A percentile compares a stretch with the other conserved stretches of the same genome.
Conservation (phyloP, 2,329 filamentous ascomycete genomes). For the Colletotrichum gloeosporioides region DNA sequence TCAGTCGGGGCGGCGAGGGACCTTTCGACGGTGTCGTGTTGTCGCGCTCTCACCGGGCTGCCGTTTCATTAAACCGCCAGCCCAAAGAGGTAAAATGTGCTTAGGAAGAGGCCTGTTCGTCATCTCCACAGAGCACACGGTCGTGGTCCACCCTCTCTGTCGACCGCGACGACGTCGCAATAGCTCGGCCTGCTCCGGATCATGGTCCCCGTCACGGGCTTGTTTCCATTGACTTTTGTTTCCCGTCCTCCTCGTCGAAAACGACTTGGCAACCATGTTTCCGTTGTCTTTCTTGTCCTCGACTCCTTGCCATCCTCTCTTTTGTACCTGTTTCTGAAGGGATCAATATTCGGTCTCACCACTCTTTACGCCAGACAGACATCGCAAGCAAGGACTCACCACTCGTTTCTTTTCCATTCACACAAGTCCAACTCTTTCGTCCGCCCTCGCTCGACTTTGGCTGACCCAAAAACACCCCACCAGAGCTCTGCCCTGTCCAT, state of each 20-base stretch:
- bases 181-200: slow-evolving; percentile 18
- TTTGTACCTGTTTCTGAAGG: slow-evolving; percentile 11
- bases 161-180: slow-evolving; percentile 16
- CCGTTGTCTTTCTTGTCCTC: background rate
- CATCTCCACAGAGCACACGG: slow-evolving; percentile 18
- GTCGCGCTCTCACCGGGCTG: slow-evolving; percentile 10
- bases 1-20: background rate
- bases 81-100: slow-evolving; percentile 9
- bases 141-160: slow-evolving; percentile 8
- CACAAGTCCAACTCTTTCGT: background rate
- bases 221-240: slow-evolving; percentile 8
- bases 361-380: slow-evolving; percentile 11
- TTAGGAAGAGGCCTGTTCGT: slow-evolving; percentile 11
- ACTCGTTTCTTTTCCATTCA: slow-evolving; percentile 14
- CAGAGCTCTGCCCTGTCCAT: background rate
- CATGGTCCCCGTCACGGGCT: background rate
- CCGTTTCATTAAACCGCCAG: slow-evolving; percentile 19
- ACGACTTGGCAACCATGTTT: background rate
- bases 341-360: slow-evolving; percentile 9
- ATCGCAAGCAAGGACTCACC: background rate
- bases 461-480: slow-evolving; percentile 5
- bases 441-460: background rate
- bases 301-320: slow-evolving; percentile 8
- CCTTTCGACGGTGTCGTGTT: background rate
- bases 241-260: background rate